Evolutionary conservation across 2,329 filamentous ascomycete genomes (phyloP).

Genomic region (Epichloe festucae): DNA sequence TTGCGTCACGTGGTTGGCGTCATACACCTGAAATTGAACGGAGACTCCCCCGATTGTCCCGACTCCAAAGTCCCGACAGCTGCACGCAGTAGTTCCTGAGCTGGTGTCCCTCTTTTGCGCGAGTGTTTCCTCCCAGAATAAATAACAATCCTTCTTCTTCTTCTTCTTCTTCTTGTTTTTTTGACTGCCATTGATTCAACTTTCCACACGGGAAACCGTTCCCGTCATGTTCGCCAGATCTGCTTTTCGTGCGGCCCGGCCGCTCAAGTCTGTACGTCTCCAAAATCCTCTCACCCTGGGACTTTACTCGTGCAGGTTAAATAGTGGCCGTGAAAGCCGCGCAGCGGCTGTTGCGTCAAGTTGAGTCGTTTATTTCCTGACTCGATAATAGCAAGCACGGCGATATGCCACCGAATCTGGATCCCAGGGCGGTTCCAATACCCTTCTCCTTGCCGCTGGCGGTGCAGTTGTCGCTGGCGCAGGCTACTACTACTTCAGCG

Average conservation of each 20-base stretch:
- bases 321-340: background rate
- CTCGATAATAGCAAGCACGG: slow-evolving; percentile 28
- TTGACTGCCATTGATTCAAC: background rate
- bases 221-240: slow-evolving; percentile 54
- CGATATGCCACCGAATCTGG: slow-evolving; percentile 55
- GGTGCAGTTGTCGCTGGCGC: slow-evolving; percentile 45
- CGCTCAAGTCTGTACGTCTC: slow-evolving; percentile 48
- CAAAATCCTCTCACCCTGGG: background rate
- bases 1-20: slow-evolving; percentile 5
- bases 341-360: background rate
- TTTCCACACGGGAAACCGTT: slow-evolving; percentile 12
- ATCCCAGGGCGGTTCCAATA: slow-evolving; percentile 42
- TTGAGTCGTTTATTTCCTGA: background rate
- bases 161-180: background rate
- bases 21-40: background rate
- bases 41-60: background rate
- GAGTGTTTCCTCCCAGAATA: background rate
- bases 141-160: background rate
- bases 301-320: background rate
- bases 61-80: background rate
- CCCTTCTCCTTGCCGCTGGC: slow-evolving; percentile 46
- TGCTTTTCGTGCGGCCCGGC: slow-evolving; percentile 49
- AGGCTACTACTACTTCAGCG: slow-evolving; percentile 43
- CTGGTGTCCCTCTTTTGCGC: background rate
- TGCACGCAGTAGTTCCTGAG: background rate